Conservation (phyloP, 345 rosid genomes). For the Mangifera indica region DNA sequence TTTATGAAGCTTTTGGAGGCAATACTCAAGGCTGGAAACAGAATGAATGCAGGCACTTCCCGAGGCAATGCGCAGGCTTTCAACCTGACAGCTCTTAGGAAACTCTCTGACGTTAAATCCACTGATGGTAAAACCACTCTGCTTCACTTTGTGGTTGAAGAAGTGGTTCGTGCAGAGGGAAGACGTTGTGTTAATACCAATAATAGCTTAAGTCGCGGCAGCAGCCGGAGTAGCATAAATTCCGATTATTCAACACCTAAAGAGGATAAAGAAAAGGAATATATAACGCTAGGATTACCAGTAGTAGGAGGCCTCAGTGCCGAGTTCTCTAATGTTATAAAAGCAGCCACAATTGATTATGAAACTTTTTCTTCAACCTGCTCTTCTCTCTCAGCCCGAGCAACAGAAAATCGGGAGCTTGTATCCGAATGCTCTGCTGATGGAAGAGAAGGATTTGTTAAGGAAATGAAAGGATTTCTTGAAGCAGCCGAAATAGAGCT, state of each 20-base stretch:
- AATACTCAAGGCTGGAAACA: constrained; percentile 84
- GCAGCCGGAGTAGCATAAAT: constrained; percentile 27
- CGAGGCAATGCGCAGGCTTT: constrained; percentile 92
- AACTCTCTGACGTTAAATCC: constrained; percentile 85
- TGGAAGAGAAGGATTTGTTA: constrained; percentile 42
- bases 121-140: constrained; percentile 72
- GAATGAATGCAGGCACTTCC: constrained; percentile 91
- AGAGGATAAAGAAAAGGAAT: constrained; percentile 65
- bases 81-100: constrained; percentile 62
- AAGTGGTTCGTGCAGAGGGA: constrained; percentile 78
- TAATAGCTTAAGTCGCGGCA: constrained; percentile 42
- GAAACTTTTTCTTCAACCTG: constrained; percentile 43
- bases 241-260: constrained; percentile 28
- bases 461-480: constrained; percentile 56
- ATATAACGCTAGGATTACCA: constrained; percentile 65
- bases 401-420: constrained; percentile 41
- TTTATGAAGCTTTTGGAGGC: constrained; percentile 89
- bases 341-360: constrained; percentile 70
- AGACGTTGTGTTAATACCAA: constrained; percentile 60
- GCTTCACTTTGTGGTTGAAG: constrained; percentile 85
- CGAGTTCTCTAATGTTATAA: constrained; percentile 72
- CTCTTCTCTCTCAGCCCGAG: constrained; percentile 42
- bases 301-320: constrained; percentile 69
- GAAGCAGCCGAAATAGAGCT: constrained; percentile 62
- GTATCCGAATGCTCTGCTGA: constrained; percentile 32